Percentiles rank a stretch among this genome's conserved stretches.
These are phyloP conservation scores for Kokia cookei DNA, from an alignment of 441 rosid genomes.

Conservation along the genomic window DNA sequence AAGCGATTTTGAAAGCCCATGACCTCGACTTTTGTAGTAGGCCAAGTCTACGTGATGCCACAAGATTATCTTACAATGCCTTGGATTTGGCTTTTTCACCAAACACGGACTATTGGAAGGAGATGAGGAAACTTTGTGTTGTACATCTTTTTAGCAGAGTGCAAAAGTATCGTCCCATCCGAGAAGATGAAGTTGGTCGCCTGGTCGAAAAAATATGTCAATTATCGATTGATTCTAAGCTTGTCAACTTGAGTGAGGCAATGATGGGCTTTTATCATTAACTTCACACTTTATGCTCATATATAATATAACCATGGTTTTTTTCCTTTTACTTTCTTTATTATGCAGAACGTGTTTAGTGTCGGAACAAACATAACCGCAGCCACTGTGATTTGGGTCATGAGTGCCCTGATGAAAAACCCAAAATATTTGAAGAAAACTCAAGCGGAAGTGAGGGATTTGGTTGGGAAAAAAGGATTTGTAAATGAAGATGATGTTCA, in stretches of 20 bases:
- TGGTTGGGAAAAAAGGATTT: not conserved
- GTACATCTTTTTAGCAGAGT: constrained; percentile 14
- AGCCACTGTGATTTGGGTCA: not conserved
- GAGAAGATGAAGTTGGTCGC: constrained; percentile 26
- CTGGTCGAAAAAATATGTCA: constrained; percentile 20
- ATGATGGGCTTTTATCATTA: not conserved
- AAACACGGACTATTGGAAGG: constrained; percentile 30
- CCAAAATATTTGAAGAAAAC: not conserved
- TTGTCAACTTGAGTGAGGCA: constrained; percentile 16
- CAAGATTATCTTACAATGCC: constrained; percentile 30
- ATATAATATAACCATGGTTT: not conserved
- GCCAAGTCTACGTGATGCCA: constrained; percentile 14
- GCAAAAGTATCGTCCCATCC: constrained; percentile 6
- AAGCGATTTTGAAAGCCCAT: constrained; percentile 25
- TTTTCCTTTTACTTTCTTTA: not conserved
- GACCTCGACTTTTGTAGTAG: constrained; percentile 24
- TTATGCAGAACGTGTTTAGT: not conserved
- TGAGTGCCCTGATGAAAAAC: constrained; percentile 5
- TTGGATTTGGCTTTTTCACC: constrained; percentile 31
- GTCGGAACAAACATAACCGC: not conserved
- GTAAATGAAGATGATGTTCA: not conserved
- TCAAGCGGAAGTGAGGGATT: not conserved
- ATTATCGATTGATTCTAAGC: not conserved
- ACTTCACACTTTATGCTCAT: not conserved
- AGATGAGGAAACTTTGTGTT: constrained; percentile 23